Conservation (phyloP, 495 filamentous ascomycete genomes). For the Friedmanniomyces simplex region DNA sequence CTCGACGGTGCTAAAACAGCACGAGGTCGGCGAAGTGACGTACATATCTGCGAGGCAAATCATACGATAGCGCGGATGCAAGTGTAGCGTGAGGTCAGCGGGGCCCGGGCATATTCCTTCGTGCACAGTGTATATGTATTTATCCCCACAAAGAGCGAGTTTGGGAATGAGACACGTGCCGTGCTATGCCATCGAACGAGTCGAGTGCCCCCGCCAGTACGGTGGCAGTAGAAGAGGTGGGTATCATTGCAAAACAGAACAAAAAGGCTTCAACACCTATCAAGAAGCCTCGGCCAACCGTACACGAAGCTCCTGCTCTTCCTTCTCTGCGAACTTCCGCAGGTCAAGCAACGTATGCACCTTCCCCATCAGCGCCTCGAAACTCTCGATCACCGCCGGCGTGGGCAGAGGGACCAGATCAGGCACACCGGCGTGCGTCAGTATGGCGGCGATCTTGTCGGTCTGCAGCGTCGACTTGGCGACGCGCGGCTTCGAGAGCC, state of each 20-base stretch:
- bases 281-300: slow-evolving; percentile 2
- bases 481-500: slow-evolving; percentile 66
- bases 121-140: too few species aligned
- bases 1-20: background rate
- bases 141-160: too few species aligned
- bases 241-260: background rate
- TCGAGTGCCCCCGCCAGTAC: too few species aligned
- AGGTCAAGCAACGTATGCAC: slow-evolving; percentile 71
- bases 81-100: too few species aligned
- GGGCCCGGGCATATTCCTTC: background rate
- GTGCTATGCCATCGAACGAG: too few species aligned
- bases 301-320: slow-evolving; percentile 61
- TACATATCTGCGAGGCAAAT: background rate
- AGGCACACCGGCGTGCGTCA: slow-evolving; percentile 72
- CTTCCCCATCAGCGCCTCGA: slow-evolving; percentile 64
- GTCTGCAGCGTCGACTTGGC: slow-evolving; percentile 78
- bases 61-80: too few species aligned
- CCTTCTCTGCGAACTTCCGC: slow-evolving; percentile 72
- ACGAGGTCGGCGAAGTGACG: background rate
- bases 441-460: slow-evolving; percentile 62
- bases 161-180: too few species aligned
- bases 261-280: background rate
- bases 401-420: slow-evolving; percentile 78
- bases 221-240: too few species aligned
- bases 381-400: slow-evolving; percentile 62